Evolutionary conservation across 768 basidiomycete species (phyloP), one percentile per base, ranked within the genome.

Genomic region (Cystofilobasidium ferigula): DNA sequence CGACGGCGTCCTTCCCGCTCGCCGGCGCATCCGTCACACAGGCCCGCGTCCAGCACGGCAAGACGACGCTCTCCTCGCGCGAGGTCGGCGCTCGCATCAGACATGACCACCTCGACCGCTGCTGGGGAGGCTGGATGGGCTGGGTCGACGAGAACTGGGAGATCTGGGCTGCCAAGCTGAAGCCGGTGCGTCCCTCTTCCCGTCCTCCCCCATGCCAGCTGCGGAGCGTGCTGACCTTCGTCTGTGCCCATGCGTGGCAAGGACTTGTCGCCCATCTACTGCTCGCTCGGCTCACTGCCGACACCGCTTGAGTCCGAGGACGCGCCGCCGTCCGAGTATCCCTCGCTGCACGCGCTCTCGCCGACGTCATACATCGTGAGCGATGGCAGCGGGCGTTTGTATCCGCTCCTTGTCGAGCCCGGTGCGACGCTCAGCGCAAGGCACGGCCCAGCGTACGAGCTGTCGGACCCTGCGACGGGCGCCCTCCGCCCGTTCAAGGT

Each of bases 11-110:
- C 12, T 80, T 89, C 36, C 72, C 74, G 30, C 74, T 77, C 69
- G 76, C 67, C 73, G 81, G 71, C 72, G 81, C 78, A 70, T 57
- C 71, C 20, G 82, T 78, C 79, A 79, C 82, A 10, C 83, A 85
- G 48, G 71, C 66, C 36, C 62, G 69, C 32, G 63, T 61, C 43
- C 76, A 81, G 13, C 84, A 86, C 4, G 82, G 82, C 10, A 81
- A 78, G 64, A 77, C 81, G 0, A 83, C 83, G 10, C 78, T 90
- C 26, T 83, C 85, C 1, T 87, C 89, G 71, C 81, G 87, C 65
- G 89, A 91, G 71, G 85, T 90, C 63, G 85, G 87, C 73, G 87
- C 86, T 71, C 80, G 89, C 57, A 87, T 92, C 67, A 82, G 85
- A 20, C 87, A 91, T 74, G 90, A 92, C 70, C 89, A 92, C 72